A percentile compares a stretch with the other conserved stretches of the same genome.
phyloP scores from a whole-genome alignment of 805 yeast genomes.

The Ogataea thermomethanolica region DNA sequence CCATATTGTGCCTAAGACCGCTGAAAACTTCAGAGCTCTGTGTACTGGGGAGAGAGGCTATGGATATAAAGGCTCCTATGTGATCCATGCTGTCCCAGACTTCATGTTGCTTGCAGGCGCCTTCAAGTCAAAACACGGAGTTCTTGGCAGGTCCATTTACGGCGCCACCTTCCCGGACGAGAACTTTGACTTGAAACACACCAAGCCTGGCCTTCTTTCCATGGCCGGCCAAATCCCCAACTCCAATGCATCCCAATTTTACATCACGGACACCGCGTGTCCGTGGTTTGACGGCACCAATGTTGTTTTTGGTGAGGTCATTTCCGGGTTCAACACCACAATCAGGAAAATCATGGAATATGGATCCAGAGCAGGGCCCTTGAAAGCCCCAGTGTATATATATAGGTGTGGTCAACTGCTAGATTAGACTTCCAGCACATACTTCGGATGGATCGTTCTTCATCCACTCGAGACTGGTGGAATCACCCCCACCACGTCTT shows the following conservation, averaged over 20 bases:
- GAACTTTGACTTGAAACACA: conserved; percentile 70
- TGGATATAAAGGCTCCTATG: conserved; percentile 78
- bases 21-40: conserved; percentile 93
- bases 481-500: conserved; percentile 26
- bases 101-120: conserved; percentile 98
- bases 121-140: conserved; percentile 78
- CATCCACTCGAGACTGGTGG: conserved; percentile 35
- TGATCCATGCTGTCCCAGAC: conserved; percentile 95
- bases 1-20: conserved; percentile 92
- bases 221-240: conserved; percentile 99
- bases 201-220: conserved; percentile 75
- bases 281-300: conserved; percentile 93
- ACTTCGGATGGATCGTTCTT: neutral
- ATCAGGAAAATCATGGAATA: conserved; percentile 78
- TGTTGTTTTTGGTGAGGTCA: conserved; percentile 92
- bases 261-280: conserved; percentile 84
- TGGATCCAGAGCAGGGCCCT: conserved; percentile 48
- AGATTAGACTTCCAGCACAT: conserved; percentile 13
- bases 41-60: conserved; percentile 88
- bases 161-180: conserved; percentile 78
- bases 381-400: conserved; percentile 46
- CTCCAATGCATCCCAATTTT: conserved; percentile 97
- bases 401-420: conserved; percentile 57
- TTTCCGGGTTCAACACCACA: conserved; percentile 77
- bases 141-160: conserved; percentile 87